Base-by-base conservation (phyloP, 2,329 filamentous ascomycete species). In the Aaosphaeria arxii region DNA sequence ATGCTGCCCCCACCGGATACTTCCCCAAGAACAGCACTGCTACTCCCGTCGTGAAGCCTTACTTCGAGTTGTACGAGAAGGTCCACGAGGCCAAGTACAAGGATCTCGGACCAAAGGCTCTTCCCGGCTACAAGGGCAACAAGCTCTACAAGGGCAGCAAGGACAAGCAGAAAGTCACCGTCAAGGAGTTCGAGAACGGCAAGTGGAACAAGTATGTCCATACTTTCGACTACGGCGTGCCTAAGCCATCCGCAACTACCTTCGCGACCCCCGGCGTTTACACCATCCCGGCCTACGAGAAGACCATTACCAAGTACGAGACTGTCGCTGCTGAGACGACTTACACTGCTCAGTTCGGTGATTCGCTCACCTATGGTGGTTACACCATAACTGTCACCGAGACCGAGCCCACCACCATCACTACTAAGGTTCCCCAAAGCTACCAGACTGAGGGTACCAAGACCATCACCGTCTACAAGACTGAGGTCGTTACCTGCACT, bases 51-150 rank as follows among this genome's bases (percentile, higher is more conserved):
- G 33, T 36, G n/a, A 56, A 53, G 35, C 49, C 48, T 32, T 66
- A 60, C 61, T 59, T 62, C 45, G 62, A 66, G 55, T 52, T 66
- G 5, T 62, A 61, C 49, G 63, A 67, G 56, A 61, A 61, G 52
- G 50, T 63, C 11, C 51, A 58, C 43, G 56, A 60, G 43, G 57
- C 54, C 33, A 47, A 53, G 17, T 68, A 64, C 59, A 53, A 59
- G 50, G 32, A 66, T 11, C 56, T 66, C 31, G 65, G 65, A 40
- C 60, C 58, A 11, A 53, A 61, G 17, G 62, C 54, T 39, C 50
- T 68, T 30, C 55, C 55, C 11, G 58, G 56, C 29, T 66, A 67
- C 48, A 32, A 45, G 7, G 65, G 64, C 46, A 61, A 61, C n/a
- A 59, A 58, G 29, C 58, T 65, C 41, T 63, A 54, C 51, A 46